Conservation (phyloP, 1,284 basidiomycete genomes). For the Salmacisia buchloeana region DNA sequence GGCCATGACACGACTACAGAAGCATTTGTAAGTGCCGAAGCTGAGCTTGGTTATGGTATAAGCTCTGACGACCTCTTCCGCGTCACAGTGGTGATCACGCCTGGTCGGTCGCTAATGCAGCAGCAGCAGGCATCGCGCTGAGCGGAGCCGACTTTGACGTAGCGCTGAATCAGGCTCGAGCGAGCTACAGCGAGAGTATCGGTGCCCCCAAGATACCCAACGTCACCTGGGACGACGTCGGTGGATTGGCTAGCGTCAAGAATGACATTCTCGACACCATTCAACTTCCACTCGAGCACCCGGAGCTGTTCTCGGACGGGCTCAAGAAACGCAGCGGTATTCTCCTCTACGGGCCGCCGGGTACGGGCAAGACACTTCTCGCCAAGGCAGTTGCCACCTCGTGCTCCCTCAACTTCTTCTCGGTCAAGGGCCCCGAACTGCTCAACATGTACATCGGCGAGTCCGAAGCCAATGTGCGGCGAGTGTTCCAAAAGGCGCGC, state of each 20-base stretch:
- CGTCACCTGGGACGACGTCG: slow-evolving; percentile 96
- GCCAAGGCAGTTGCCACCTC: slow-evolving; percentile 64
- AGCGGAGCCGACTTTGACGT: slow-evolving; percentile 66
- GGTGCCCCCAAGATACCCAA: slow-evolving; percentile 94
- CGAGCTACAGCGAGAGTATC: slow-evolving; percentile 81
- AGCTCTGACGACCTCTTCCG: not conserved
- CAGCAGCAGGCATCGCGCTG: slow-evolving; percentile 59
- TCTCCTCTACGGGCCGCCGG: slow-evolving; percentile 53
- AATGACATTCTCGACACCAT: slow-evolving; percentile 93
- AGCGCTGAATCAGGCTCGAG: slow-evolving; percentile 71
- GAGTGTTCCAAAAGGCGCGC: slow-evolving; percentile 53
- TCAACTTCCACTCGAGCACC: slow-evolving; percentile 87
- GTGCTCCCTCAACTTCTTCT: slow-evolving; percentile 55
- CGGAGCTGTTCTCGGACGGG: slow-evolving; percentile 85
- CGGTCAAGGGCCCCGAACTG: slow-evolving; percentile 54
- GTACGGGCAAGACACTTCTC: slow-evolving; percentile 54
- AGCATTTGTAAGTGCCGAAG: slow-evolving; percentile 49
- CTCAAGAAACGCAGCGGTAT: slow-evolving; percentile 87
- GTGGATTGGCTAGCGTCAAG: slow-evolving; percentile 83
- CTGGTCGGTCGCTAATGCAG: slow-evolving; percentile 17
- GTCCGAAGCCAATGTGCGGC: slow-evolving; percentile 54
- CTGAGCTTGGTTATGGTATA: slow-evolving; percentile 15
- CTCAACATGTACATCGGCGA: slow-evolving; percentile 56
- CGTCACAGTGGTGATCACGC: not conserved
- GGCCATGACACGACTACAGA: slow-evolving; percentile 60